A percentile compares a stretch with the other conserved stretches of the same genome.
These are phyloP conservation scores for Mycena venus DNA, from an alignment of 768 basidiomycete species.

Conservation along the genomic window DNA sequence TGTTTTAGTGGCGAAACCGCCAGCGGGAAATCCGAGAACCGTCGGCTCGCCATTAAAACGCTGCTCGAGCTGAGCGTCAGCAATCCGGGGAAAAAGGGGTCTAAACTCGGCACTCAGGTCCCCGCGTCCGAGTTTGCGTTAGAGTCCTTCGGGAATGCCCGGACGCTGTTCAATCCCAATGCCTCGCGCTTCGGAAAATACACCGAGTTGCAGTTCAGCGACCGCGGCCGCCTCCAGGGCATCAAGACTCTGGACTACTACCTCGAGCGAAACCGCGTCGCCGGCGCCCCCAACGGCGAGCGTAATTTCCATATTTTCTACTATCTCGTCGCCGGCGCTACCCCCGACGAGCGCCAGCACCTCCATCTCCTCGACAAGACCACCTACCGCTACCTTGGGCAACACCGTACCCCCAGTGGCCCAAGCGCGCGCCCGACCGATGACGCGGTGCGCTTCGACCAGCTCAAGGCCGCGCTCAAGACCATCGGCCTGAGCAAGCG, in stretches of 20 bases:
- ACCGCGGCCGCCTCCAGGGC: conserved; percentile 89
- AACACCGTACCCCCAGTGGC: conserved; percentile 65
- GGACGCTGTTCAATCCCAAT: conserved; percentile 92
- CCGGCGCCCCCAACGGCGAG: conserved; percentile 89
- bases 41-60: conserved; percentile 89
- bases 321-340: conserved; percentile 93
- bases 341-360: conserved; percentile 89
- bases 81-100: conserved; percentile 93
- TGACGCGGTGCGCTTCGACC: conserved; percentile 89
- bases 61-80: conserved; percentile 92
- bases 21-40: conserved; percentile 94
- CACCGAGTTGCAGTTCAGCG: conserved; percentile 96
- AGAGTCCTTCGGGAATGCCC: conserved; percentile 94
- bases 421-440: conserved; percentile 73
- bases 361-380: conserved; percentile 86
- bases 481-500: conserved; percentile 91
- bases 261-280: conserved; percentile 90
- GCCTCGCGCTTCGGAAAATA: conserved; percentile 98
- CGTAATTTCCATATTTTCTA: conserved; percentile 99
- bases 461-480: conserved; percentile 70
- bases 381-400: conserved; percentile 89
- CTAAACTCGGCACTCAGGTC: conserved; percentile 88
- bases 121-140: conserved; percentile 96
- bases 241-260: conserved; percentile 98
- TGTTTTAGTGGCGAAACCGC: conserved; percentile 88